Conservation (phyloP, 2,329 filamentous ascomycete species). For the Rhynchosporium secalis region DNA sequence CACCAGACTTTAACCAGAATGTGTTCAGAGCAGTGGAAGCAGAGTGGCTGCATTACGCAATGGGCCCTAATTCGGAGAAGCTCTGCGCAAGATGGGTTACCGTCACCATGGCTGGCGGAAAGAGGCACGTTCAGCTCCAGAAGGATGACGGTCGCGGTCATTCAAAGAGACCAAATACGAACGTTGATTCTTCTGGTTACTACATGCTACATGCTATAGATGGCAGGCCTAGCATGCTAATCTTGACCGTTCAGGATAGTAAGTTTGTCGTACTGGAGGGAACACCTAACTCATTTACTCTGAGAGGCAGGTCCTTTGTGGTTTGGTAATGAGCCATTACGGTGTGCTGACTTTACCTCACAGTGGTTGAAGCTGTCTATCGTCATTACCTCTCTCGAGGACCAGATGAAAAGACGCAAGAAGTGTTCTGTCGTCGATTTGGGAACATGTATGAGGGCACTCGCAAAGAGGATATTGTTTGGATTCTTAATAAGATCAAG, state of each 20-base stretch:
- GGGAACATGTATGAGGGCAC: conserved; percentile 1
- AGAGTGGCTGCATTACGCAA: background rate
- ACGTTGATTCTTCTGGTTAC: background rate
- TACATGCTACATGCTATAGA: background rate
- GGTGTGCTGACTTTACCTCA: background rate
- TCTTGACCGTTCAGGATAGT: conserved; percentile 9
- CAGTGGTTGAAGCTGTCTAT: conserved; percentile 14
- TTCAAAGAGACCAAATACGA: background rate
- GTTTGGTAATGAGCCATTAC: background rate
- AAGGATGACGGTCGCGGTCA: conserved; percentile 6
- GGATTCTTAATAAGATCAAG: conserved; percentile 8
- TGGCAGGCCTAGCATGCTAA: background rate
- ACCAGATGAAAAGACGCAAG: background rate
- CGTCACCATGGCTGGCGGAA: background rate
- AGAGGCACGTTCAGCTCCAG: background rate
- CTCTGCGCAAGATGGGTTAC: conserved; percentile 10
- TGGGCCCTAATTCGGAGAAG: background rate
- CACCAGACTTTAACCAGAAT: background rate
- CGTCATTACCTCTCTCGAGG: conserved; percentile 1
- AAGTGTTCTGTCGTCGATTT: conserved; percentile 3
- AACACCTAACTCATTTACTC: no score
- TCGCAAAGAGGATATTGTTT: background rate
- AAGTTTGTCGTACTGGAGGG: background rate
- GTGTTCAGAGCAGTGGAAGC: background rate
- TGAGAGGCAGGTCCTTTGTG: background rate